A percentile compares a stretch with the other conserved stretches of the same genome.
Conservation (phyloP, 345 rosid genomes). For the Litchi chinensis region DNA sequence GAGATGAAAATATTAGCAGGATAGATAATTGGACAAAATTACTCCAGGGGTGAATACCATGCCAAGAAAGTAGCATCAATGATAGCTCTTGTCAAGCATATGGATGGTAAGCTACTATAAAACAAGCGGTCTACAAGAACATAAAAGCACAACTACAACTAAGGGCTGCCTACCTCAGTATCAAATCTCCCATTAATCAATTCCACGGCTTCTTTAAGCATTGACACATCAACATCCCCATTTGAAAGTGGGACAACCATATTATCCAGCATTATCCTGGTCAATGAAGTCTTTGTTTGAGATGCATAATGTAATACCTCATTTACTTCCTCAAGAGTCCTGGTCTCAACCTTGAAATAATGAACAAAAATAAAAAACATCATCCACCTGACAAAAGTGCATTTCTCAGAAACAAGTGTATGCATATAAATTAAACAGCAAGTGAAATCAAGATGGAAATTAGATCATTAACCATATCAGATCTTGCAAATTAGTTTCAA, state of each 20-base stretch:
- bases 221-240: conserved; percentile 82
- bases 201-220: conserved; percentile 81
- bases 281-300: conserved; percentile 56
- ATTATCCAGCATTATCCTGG: conserved; percentile 93
- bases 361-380: background rate
- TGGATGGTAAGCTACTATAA: background rate
- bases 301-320: conserved; percentile 67
- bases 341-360: conserved; percentile 72
- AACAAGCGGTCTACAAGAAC: conserved; percentile 6
- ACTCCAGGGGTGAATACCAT: background rate
- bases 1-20: background rate
- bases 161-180: conserved; percentile 77
- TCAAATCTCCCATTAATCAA: conserved; percentile 73
- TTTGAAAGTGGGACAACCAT: conserved; percentile 86
- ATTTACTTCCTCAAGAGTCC: conserved; percentile 82
- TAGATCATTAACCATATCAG: background rate
- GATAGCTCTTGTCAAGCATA: background rate
- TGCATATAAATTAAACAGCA: background rate
- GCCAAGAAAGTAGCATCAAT: background rate
- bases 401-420: background rate
- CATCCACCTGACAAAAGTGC: background rate
- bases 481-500: conserved; percentile 16
- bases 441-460: background rate
- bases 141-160: conserved; percentile 7
- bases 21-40: too few species aligned